A percentile compares a stretch with the other conserved stretches of the same genome.
Evolutionary conservation across 2,329 filamentous ascomycete species (phyloP).

Genomic region (Reticulascus tulasneorum): DNA sequence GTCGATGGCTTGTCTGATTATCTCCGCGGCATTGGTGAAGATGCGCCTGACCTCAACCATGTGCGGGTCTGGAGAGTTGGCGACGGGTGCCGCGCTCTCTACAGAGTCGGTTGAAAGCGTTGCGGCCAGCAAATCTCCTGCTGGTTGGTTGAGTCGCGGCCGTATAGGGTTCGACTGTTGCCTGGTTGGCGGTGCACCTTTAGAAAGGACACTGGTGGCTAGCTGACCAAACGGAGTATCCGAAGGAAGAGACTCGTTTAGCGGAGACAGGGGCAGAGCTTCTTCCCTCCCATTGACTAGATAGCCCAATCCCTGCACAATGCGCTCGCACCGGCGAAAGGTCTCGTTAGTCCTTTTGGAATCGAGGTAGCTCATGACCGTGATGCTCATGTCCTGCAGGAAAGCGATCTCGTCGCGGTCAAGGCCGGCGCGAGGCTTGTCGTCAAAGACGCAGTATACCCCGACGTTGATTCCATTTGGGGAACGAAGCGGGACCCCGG

Average conservation of each 20-base stretch:
- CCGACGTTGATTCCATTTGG: conserved; percentile 38
- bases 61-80: conserved; percentile 14
- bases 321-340: conserved; percentile 29
- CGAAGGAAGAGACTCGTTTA: conserved; percentile 1
- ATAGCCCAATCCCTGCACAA: conserved; percentile 30
- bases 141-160: no score
- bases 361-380: conserved; percentile 35
- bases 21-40: conserved; percentile 39
- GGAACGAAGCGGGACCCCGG: conserved; percentile 37
- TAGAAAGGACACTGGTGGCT: no score
- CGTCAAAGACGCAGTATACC: conserved; percentile 30
- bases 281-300: conserved; percentile 29
- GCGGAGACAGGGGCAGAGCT: conserved; percentile 1
- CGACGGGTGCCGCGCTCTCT: conserved; percentile 6
- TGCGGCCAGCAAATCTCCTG: conserved; percentile 1
- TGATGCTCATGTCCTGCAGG: conserved; percentile 25
- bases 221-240: no score
- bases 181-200: background rate
- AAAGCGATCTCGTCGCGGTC: conserved; percentile 20
- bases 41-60: conserved; percentile 18
- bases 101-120: conserved; percentile 10
- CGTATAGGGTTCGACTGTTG: conserved; percentile 9
- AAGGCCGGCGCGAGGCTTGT: conserved; percentile 22
- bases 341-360: conserved; percentile 23
- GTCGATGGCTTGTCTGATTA: conserved; percentile 37